Evolutionary conservation across 2,329 filamentous ascomycete species (phyloP).

Genomic region (Sclerotinia sclerotiorum): DNA sequence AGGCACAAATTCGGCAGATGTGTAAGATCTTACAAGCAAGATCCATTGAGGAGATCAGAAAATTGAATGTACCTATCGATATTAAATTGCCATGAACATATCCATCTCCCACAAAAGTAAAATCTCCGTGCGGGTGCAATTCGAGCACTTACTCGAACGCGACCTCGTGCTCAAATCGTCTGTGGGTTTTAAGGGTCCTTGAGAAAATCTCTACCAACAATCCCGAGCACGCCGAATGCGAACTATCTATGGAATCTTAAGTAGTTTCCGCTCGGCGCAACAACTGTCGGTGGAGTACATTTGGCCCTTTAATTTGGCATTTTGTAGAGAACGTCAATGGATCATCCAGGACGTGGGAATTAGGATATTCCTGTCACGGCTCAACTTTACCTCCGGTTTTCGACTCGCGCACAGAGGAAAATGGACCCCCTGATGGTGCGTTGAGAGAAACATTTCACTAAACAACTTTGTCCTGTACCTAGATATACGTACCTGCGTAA

Average conservation of each 20-base stretch:
- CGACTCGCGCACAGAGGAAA: neutral
- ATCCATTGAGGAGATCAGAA: neutral
- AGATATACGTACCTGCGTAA: neutral
- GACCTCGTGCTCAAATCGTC: neutral
- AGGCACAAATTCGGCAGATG: neutral
- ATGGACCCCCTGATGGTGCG: neutral
- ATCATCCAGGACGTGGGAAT: neutral
- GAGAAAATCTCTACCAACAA: slow-evolving; percentile 3
- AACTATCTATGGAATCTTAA: neutral
- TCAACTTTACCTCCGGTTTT: neutral
- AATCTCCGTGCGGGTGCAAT: neutral
- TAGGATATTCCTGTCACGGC: neutral
- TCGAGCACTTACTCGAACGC: slow-evolving; percentile 9
- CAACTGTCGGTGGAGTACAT: neutral
- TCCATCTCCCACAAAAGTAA: neutral
- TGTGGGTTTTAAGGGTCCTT: slow-evolving; percentile 13
- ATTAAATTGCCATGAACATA: neutral
- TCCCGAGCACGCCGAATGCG: neutral
- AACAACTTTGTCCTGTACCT: neutral
- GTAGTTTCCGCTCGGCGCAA: neutral
- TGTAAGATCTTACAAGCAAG: too few species aligned
- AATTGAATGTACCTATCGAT: neutral
- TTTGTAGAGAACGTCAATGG: neutral
- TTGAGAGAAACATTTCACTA: neutral
- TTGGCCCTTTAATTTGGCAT: neutral